These are phyloP conservation scores for Solanum infundibuliforme DNA, from an alignment of 257 asterid species.

Conservation along the genomic window DNA sequence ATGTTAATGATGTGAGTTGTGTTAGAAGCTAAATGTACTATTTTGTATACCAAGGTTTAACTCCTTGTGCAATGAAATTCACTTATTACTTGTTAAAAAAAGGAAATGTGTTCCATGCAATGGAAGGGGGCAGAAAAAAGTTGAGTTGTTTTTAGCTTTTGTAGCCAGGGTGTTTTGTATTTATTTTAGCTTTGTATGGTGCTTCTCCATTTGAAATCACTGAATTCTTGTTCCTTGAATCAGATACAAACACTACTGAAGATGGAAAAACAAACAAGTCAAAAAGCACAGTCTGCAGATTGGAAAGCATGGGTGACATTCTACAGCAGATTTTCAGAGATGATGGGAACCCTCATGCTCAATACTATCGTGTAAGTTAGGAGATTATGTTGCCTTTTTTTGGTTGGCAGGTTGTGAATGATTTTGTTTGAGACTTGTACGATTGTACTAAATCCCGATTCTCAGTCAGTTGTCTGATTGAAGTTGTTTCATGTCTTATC, in stretches of 20 bases:
- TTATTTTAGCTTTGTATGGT: background rate
- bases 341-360: conserved; percentile 59
- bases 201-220: background rate
- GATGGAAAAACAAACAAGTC: conserved; percentile 51
- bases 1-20: background rate
- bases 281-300: conserved; percentile 51
- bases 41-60: background rate
- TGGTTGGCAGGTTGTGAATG: background rate
- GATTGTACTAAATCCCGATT: background rate
- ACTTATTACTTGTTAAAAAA: background rate
- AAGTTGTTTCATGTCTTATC: conserved; percentile 17
- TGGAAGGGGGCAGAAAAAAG: background rate
- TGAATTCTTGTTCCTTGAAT: conserved; percentile 15
- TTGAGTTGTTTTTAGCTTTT: background rate
- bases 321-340: conserved; percentile 62
- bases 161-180: background rate
- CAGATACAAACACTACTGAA: conserved; percentile 44
- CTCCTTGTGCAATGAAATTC: background rate
- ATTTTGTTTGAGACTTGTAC: background rate
- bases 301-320: conserved; percentile 81
- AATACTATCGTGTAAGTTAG: conserved; percentile 68
- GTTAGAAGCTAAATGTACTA: background rate
- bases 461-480: conserved; percentile 4
- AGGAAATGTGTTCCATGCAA: background rate
- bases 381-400: conserved; percentile 5